phyloP scores from a whole-genome alignment of 2,329 filamentous ascomycete species.

The Verticillium isaacii region DNA sequence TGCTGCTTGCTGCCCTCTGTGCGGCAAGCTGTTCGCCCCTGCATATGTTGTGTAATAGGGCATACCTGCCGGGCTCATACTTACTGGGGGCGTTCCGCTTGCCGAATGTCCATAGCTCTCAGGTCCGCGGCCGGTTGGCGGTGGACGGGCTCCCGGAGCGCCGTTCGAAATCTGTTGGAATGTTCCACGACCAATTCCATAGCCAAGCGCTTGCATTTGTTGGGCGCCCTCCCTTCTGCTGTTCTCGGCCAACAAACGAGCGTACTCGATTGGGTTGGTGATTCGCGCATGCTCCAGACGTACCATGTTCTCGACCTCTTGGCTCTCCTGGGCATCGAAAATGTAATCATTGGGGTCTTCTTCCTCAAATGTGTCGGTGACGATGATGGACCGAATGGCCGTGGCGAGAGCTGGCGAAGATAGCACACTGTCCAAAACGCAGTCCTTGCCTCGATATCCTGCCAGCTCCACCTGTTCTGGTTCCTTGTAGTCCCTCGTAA shows the following conservation, averaged over 20 bases:
- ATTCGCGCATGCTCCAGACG: conserved; percentile 26
- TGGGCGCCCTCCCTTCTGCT: background rate
- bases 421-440: conserved; percentile 48
- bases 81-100: background rate
- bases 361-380: conserved; percentile 68
- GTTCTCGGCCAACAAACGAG: conserved; percentile 4
- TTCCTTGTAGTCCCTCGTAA: conserved; percentile 54
- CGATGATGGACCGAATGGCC: conserved; percentile 52
- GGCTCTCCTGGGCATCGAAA: conserved; percentile 57
- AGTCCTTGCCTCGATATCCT: conserved; percentile 57
- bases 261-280: conserved; percentile 26
- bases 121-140: background rate
- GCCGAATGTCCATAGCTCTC: background rate
- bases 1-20: background rate
- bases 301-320: conserved; percentile 42
- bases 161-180: background rate
- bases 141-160: background rate
- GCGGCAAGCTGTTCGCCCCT: background rate
- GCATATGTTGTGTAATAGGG: background rate
- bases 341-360: conserved; percentile 54
- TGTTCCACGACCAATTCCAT: background rate
- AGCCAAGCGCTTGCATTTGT: background rate
- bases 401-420: conserved; percentile 24
- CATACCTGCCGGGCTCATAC: background rate
- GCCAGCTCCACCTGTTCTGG: conserved; percentile 46